These are phyloP conservation scores for Calonectria pteridis DNA, from an alignment of 2,329 filamentous ascomycete species.

Conservation along the genomic window DNA sequence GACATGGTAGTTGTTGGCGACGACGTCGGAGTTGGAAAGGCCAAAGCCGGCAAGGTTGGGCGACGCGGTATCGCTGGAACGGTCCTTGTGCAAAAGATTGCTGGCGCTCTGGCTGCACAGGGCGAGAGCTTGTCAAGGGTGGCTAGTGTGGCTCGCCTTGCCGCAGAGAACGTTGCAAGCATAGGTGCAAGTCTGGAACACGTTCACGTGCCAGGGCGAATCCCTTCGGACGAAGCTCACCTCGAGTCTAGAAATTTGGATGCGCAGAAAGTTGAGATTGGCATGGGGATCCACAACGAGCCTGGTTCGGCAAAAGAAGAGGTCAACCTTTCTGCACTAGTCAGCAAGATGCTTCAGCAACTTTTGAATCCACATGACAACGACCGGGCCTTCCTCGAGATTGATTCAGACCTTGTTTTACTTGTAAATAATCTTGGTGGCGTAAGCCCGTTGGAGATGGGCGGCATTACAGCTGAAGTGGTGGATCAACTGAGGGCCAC, in stretches of 20 bases:
- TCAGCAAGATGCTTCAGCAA: slow-evolving; percentile 64
- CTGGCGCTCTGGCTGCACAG: slow-evolving; percentile 81
- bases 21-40: slow-evolving; percentile 73
- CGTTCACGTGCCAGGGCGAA: slow-evolving; percentile 64
- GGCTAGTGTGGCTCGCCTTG: neutral
- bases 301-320: slow-evolving; percentile 20
- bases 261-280: slow-evolving; percentile 72
- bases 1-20: slow-evolving; percentile 77
- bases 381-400: slow-evolving; percentile 30
- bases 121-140: neutral
- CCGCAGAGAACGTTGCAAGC: slow-evolving; percentile 42
- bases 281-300: slow-evolving; percentile 41
- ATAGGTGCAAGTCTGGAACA: slow-evolving; percentile 48
- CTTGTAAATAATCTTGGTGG: slow-evolving; percentile 41
- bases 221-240: neutral
- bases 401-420: slow-evolving; percentile 13
- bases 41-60: slow-evolving; percentile 87
- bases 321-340: neutral
- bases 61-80: slow-evolving; percentile 92
- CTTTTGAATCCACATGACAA: slow-evolving; percentile 52
- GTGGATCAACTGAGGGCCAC: slow-evolving; percentile 28
- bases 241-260: slow-evolving; percentile 42
- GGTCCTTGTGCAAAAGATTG: slow-evolving; percentile 89
- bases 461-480: slow-evolving; percentile 34
- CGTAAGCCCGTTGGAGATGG: slow-evolving; percentile 36